Percentiles rank a stretch among this genome's conserved stretches.
Conservation (phyloP, 2,329 filamentous ascomycete genomes). For the Ophiosphaerella herpotricha region DNA sequence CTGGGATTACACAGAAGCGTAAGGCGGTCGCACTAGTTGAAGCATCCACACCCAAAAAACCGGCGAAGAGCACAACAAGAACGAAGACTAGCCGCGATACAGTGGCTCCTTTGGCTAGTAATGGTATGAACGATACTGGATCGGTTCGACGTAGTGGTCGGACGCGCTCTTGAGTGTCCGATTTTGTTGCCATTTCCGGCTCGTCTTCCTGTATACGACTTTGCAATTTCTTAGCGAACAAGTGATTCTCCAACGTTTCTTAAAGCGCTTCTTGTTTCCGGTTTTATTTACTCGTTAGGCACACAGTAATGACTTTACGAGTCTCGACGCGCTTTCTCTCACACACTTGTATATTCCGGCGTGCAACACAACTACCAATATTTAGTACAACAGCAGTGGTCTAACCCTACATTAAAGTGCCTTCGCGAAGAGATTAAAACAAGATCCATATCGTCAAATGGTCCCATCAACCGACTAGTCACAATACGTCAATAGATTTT, state of each 20-base stretch:
- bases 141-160: constrained; percentile 27
- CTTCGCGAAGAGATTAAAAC: no score
- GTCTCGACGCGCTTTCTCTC: neutral
- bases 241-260: no score
- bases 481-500: no score
- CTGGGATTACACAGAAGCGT: constrained; percentile 20
- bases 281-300: no score
- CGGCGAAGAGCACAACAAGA: constrained; percentile 18
- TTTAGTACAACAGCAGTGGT: no score
- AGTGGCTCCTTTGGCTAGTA: constrained; percentile 14
- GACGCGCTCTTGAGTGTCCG: constrained; percentile 11
- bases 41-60: constrained; percentile 20
- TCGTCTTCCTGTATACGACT: neutral
- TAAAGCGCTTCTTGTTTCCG: no score
- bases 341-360: no score
- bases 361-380: no score
- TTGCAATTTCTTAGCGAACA: neutral
- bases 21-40: constrained; percentile 18
- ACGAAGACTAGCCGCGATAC: constrained; percentile 19
- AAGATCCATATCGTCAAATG: no score
- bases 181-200: neutral
- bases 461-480: no score
- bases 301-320: neutral
- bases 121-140: constrained; percentile 17
- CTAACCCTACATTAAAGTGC: no score